A percentile compares a stretch with the other conserved stretches of the same genome.
phyloP scores from a whole-genome alignment of 306 rosid species.

The Corylus americana region DNA sequence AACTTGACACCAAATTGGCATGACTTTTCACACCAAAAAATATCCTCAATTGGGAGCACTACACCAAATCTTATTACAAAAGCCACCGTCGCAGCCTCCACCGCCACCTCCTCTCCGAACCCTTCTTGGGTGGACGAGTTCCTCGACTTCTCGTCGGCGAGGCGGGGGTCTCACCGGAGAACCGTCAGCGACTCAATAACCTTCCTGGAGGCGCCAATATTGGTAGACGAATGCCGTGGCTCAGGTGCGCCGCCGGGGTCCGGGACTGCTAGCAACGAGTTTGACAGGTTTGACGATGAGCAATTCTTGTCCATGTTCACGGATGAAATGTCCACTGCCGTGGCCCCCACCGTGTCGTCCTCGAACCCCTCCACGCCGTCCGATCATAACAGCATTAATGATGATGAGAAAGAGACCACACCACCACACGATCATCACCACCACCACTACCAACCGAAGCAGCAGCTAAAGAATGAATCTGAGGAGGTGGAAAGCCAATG shows the following conservation, averaged over 20 bases:
- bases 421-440: neutral
- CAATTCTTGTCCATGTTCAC: slow-evolving; percentile 83
- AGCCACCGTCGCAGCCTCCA: neutral
- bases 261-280: slow-evolving; percentile 34
- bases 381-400: slow-evolving; percentile 73
- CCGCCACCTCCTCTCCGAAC: slow-evolving; percentile 29
- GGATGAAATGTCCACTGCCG: slow-evolving; percentile 51
- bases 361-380: slow-evolving; percentile 81
- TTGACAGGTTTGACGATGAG: slow-evolving; percentile 77
- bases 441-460: slow-evolving; percentile 9
- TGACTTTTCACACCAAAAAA: slow-evolving; percentile 48
- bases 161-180: slow-evolving; percentile 81
- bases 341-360: slow-evolving; percentile 42
- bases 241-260: slow-evolving; percentile 6
- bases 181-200: slow-evolving; percentile 72
- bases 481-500: slow-evolving; percentile 70
- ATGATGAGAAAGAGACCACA: slow-evolving; percentile 39
- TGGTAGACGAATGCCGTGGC: slow-evolving; percentile 47
- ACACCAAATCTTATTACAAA: slow-evolving; percentile 16
- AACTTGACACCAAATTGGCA: slow-evolving; percentile 72
- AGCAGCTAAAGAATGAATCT: slow-evolving; percentile 53
- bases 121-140: slow-evolving; percentile 92
- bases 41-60: slow-evolving; percentile 41
- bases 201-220: slow-evolving; percentile 65
- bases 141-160: slow-evolving; percentile 66